Conservation (phyloP, 2,329 filamentous ascomycete species). For the Davidsoniella virescens region DNA sequence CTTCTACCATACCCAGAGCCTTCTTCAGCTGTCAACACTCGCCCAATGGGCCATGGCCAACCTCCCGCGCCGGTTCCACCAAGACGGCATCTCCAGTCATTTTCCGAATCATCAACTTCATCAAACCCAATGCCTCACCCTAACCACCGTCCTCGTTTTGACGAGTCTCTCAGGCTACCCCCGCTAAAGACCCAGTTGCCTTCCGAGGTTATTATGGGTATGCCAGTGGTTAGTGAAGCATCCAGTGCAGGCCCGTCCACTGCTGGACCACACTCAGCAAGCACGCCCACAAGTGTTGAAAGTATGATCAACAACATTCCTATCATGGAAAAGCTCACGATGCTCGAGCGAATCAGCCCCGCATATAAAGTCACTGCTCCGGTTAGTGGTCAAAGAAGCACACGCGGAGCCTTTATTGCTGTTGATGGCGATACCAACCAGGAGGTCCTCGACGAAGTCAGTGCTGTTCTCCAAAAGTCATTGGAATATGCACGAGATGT, state of each 20-base stretch:
- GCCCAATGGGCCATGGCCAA: not conserved
- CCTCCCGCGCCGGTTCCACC: not conserved
- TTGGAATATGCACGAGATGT: constrained; percentile 31
- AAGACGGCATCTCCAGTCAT: constrained; percentile 1
- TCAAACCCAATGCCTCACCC: not conserved
- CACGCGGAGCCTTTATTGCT: constrained; percentile 65
- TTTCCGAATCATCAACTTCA: not conserved
- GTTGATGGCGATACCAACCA: constrained; percentile 60
- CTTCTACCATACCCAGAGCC: not conserved
- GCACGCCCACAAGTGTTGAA: not conserved
- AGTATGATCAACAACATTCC: constrained; percentile 62
- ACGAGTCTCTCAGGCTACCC: constrained; percentile 37
- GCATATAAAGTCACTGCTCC: constrained; percentile 33
- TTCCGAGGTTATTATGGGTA: constrained; percentile 10
- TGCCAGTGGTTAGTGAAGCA: not conserved
- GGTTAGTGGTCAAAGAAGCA: constrained; percentile 21
- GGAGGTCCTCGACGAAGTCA: constrained; percentile 34
- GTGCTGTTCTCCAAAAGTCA: constrained; percentile 48
- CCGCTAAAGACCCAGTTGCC: constrained; percentile 32
- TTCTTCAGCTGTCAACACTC: not conserved
- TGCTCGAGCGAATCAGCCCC: constrained; percentile 60
- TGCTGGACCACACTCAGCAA: not conserved
- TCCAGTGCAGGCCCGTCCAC: constrained; percentile 5
- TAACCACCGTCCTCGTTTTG: constrained; percentile 20
- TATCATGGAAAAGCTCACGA: constrained; percentile 58